Percentiles rank a stretch among this genome's conserved stretches.
These are phyloP conservation scores for Metschnikowia cerradonensis DNA, from an alignment of 805 yeast genomes.

Conservation along the genomic window DNA sequence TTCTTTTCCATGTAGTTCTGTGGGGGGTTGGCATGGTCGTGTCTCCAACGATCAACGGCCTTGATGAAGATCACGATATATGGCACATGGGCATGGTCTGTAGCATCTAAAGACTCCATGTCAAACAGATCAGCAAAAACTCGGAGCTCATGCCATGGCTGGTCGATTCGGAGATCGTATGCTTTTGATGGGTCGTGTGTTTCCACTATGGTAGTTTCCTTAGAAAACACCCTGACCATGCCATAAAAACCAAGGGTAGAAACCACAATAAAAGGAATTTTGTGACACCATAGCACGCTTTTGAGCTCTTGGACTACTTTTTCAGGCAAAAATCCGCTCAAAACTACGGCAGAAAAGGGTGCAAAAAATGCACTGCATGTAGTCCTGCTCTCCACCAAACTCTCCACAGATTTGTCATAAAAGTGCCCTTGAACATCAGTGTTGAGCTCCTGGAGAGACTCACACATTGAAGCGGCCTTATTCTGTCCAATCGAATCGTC, in stretches of 20 bases:
- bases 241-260: slow-evolving; percentile 66
- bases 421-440: slow-evolving; percentile 47
- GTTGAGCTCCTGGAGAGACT: slow-evolving; percentile 53
- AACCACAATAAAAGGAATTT: slow-evolving; percentile 54
- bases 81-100: slow-evolving; percentile 60
- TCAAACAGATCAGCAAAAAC: slow-evolving; percentile 49
- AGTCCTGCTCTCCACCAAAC: slow-evolving; percentile 4
- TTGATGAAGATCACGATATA: slow-evolving; percentile 59
- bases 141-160: slow-evolving; percentile 68
- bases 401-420: slow-evolving; percentile 11
- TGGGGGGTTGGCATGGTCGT: slow-evolving; percentile 28
- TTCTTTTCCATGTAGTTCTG: slow-evolving; percentile 38
- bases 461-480: slow-evolving; percentile 37
- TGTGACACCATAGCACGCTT: slow-evolving; percentile 36
- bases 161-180: slow-evolving; percentile 62
- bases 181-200: slow-evolving; percentile 63
- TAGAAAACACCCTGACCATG: slow-evolving; percentile 45
- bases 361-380: slow-evolving; percentile 36
- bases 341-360: slow-evolving; percentile 48
- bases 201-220: slow-evolving; percentile 65
- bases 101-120: slow-evolving; percentile 41
- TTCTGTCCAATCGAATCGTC: slow-evolving; percentile 40
- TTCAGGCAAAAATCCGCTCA: slow-evolving; percentile 27
- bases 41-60: slow-evolving; percentile 44
- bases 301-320: slow-evolving; percentile 24